Evolutionary conservation across 208 protist species (phyloP).

Genomic region (Spongospora subterranea): DNA sequence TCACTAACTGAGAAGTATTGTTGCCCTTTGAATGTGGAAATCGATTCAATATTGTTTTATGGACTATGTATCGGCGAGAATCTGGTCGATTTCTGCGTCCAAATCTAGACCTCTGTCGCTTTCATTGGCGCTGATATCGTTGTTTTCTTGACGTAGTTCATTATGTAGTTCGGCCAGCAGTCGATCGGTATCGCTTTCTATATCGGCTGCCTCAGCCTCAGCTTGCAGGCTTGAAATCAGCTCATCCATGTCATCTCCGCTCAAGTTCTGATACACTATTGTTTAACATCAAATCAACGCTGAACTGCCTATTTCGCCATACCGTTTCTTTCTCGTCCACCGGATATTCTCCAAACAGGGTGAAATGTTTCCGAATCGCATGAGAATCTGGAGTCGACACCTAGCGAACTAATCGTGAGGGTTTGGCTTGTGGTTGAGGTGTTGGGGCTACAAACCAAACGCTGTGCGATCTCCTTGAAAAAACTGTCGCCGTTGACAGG

Average conservation of each 20-base stretch:
- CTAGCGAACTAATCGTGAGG: neutral
- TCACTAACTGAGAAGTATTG: too few relatives aligned
- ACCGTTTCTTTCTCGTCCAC: neutral
- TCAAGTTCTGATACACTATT: neutral
- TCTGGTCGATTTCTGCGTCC: too few relatives aligned
- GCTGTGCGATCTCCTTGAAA: neutral
- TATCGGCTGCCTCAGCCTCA: neutral
- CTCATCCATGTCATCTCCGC: neutral
- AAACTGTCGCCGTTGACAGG: neutral
- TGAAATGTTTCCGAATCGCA: neutral
- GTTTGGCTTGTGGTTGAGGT: neutral
- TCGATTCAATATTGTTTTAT: too few relatives aligned
- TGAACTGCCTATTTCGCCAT: neutral
- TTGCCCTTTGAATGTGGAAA: too few relatives aligned
- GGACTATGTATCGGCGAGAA: too few relatives aligned
- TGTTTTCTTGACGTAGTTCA: neutral
- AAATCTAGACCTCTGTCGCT: too few relatives aligned
- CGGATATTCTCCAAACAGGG: neutral
- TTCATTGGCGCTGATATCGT: too few relatives aligned
- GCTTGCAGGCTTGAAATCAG: neutral
- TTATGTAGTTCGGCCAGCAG: conserved; percentile 27
- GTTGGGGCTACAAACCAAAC: neutral
- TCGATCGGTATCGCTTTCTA: conserved; percentile 2
- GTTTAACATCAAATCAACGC: neutral
- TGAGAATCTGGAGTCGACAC: neutral